These are phyloP conservation scores for Cylindrodendrum hubeiense DNA, from an alignment of 2,329 filamentous ascomycete species.

Conservation along the genomic window DNA sequence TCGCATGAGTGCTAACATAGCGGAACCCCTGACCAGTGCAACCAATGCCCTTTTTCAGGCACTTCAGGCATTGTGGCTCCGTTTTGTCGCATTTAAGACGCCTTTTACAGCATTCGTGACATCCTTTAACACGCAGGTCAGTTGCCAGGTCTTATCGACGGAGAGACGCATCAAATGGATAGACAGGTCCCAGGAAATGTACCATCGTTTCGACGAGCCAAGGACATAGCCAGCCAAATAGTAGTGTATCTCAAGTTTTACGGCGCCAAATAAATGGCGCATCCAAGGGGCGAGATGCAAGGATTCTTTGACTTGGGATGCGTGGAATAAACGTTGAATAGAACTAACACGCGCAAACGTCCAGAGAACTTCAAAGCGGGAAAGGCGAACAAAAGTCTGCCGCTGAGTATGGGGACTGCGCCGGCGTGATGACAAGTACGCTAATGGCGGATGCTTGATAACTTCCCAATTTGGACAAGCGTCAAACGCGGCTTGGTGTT, in stretches of 20 bases:
- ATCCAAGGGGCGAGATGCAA: neutral
- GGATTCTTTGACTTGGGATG: neutral
- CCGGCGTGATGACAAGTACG: conserved; percentile 19
- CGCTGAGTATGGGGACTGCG: conserved; percentile 17
- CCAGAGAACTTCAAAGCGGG: too few species aligned
- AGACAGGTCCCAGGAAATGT: neutral
- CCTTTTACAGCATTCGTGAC: conserved; percentile 53
- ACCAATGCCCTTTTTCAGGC: conserved; percentile 52
- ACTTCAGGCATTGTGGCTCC: conserved; percentile 55
- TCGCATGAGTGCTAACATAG: conserved; percentile 50
- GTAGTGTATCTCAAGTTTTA: too few species aligned
- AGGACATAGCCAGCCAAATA: conserved; percentile 32
- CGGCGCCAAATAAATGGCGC: neutral
- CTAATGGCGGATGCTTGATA: neutral
- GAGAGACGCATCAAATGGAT: neutral
- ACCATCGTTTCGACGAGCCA: conserved; percentile 46
- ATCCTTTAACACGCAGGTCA: conserved; percentile 54
- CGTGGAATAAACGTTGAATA: neutral
- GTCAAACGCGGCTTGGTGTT: too few species aligned
- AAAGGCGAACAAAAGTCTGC: neutral
- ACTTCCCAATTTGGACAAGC: neutral
- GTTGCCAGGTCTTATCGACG: neutral
- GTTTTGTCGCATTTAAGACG: conserved; percentile 55
- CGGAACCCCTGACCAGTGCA: conserved; percentile 54
- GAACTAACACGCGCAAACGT: too few species aligned